Percentiles rank a stretch among this genome's conserved stretches.
These are phyloP conservation scores for Colletotrichum karsti DNA, from an alignment of 2,329 filamentous ascomycete genomes.

Conservation along the genomic window DNA sequence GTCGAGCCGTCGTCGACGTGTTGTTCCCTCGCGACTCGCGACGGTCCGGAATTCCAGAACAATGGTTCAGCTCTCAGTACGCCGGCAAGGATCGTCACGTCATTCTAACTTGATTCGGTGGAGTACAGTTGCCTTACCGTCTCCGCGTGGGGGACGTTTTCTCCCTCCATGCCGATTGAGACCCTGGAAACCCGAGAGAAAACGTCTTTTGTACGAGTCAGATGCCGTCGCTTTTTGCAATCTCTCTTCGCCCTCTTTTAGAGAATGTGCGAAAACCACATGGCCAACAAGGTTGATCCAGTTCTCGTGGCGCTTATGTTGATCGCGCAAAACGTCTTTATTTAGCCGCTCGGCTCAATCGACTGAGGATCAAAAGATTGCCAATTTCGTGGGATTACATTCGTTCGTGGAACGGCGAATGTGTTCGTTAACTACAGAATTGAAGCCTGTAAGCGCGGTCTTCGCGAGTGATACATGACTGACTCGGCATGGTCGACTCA, in stretches of 20 bases:
- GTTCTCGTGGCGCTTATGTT: neutral
- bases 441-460: too few relatives aligned
- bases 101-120: neutral
- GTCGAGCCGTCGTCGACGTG: neutral
- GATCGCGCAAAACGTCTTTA: neutral
- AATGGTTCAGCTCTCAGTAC: neutral
- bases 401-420: too few relatives aligned
- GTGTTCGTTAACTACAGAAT: too few relatives aligned
- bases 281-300: neutral
- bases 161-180: neutral
- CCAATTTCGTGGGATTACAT: too few relatives aligned
- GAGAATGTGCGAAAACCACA: neutral
- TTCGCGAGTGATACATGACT: too few relatives aligned
- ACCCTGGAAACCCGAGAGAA: neutral
- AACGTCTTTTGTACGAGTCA: constrained; percentile 2
- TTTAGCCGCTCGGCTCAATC: neutral
- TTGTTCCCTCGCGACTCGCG: neutral
- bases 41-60: neutral
- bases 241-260: neutral
- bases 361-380: too few relatives aligned
- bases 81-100: neutral
- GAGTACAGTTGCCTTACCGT: neutral
- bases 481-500: too few relatives aligned
- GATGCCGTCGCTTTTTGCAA: neutral
- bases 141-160: neutral